Base-by-base conservation (phyloP, 495 filamentous ascomycete genomes). In the Daldinia childiae region DNA sequence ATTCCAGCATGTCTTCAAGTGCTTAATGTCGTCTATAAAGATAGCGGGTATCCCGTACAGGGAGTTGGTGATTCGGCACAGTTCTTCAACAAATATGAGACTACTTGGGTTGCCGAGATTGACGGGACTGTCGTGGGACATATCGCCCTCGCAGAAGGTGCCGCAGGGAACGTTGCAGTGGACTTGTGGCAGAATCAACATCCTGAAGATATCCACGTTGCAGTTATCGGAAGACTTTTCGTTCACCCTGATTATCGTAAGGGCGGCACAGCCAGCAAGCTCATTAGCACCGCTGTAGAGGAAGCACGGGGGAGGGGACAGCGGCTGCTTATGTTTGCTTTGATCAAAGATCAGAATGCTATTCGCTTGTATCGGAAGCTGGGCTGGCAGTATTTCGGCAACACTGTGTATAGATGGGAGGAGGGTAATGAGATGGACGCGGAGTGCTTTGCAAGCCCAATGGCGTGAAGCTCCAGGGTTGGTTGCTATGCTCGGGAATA, bases 61-160 rank as follows among this genome's bases (percentile, higher is more conserved):
- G 71, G 67, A 19, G 62, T 69, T 21, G 57, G 45, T 6, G 12
- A 64, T 34, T 58, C 71, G 17, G 24, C 57, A 14, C 5, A 36
- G 14, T 62, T 32, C 36, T 55, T 71, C 79, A 94, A 91, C 82
- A 91, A 89, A 78, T 89, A 87, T 76, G 86, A 92, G 77, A 90
- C 93, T 75, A 92, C 96, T 83, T 98, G 95, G 95, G 94, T 98
- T 76, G 89, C 91, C 48, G 94, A 95, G 19, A 84, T 97, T 14
- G 92, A 91, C 69, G 94, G 96, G 80, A 76, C 84, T 21, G 84
- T 87, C 61, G 85, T 56, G 21, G 71, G 71, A 2, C 66, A 73
- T 14, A 55, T 73, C 38, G 55, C 65, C n/a, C 43, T 73, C 26
- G 27, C 62, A 2, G 24, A 50, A 58, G 55, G 60, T 21, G 4